phyloP scores from a whole-genome alignment of 768 basidiomycete genomes.

The Russula ochroleuca region DNA sequence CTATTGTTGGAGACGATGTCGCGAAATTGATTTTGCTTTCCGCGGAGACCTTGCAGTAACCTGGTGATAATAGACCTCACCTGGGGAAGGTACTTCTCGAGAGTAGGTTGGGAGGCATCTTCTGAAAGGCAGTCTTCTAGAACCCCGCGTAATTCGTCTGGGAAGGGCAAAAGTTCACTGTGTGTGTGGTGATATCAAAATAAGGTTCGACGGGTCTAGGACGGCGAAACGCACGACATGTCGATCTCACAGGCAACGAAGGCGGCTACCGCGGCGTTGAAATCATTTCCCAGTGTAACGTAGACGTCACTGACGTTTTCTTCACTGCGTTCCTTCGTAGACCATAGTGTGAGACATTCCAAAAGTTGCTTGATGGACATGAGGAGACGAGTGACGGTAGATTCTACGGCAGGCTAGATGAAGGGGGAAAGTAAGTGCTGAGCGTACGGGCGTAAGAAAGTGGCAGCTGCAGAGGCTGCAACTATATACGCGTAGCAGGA shows the following conservation, averaged over 20 bases:
- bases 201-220: slow-evolving; percentile 13
- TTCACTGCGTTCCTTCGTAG: slow-evolving; percentile 64
- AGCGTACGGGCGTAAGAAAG: not conserved
- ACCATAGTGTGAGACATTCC: slow-evolving; percentile 85
- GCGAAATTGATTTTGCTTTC: slow-evolving; percentile 86
- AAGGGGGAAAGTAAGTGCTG: not conserved
- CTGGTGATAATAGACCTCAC: slow-evolving; percentile 91
- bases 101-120: slow-evolving; percentile 78
- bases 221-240: slow-evolving; percentile 59
- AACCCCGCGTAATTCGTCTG: slow-evolving; percentile 81
- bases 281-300: slow-evolving; percentile 94
- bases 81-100: slow-evolving; percentile 84
- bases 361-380: slow-evolving; percentile 95
- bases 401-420: slow-evolving; percentile 73
- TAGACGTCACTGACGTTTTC: slow-evolving; percentile 92
- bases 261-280: slow-evolving; percentile 88
- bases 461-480: not conserved
- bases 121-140: slow-evolving; percentile 91
- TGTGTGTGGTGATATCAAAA: slow-evolving; percentile 7
- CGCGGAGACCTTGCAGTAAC: slow-evolving; percentile 88
- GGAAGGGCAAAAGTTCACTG: slow-evolving; percentile 85
- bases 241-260: slow-evolving; percentile 82
- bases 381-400: slow-evolving; percentile 85
- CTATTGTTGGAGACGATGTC: slow-evolving; percentile 62
- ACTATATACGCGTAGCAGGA: not conserved